Conservation (phyloP, 2,329 filamentous ascomycete genomes). For the Niveomyces coronatus region DNA sequence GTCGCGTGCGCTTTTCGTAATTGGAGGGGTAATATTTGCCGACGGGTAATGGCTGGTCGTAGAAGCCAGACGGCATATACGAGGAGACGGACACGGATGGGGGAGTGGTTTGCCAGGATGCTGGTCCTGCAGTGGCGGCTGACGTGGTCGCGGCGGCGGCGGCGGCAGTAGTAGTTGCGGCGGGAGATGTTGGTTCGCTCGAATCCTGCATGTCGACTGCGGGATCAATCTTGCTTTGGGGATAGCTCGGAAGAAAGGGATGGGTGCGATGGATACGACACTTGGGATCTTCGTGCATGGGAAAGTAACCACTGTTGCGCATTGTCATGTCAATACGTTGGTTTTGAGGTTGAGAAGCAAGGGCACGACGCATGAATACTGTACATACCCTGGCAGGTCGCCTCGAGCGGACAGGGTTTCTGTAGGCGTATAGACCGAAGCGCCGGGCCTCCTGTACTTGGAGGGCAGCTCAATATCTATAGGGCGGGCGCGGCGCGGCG, state of each 20-base stretch:
- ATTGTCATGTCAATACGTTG: constrained; percentile 5
- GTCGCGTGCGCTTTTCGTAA: constrained; percentile 36
- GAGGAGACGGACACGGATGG: constrained; percentile 40
- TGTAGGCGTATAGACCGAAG: constrained; percentile 32
- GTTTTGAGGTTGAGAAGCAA: not conserved
- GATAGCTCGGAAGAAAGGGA: constrained; percentile 37
- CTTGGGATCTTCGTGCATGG: constrained; percentile 45
- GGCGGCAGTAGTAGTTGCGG: no score
- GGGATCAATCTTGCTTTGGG: constrained; percentile 14
- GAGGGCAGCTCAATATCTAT: constrained; percentile 46
- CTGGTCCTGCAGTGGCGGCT: constrained; percentile 14
- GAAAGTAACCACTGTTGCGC: constrained; percentile 45
- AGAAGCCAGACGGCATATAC: constrained; percentile 39
- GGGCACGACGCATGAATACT: not conserved
- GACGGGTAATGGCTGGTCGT: constrained; percentile 38
- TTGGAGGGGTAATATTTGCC: constrained; percentile 56
- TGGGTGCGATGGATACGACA: constrained; percentile 38
- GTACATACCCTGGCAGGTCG: constrained; percentile 47
- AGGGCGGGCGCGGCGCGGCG: constrained; percentile 29
- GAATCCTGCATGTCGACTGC: constrained; percentile 4
- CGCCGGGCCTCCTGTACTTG: constrained; percentile 28
- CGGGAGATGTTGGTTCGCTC: not conserved
- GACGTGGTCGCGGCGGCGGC: constrained; percentile 3
- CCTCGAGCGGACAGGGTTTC: constrained; percentile 47
- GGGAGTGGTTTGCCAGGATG: constrained; percentile 17